Conservation (phyloP, 2,329 filamentous ascomycete genomes). For the Penicillium sumatraense region DNA sequence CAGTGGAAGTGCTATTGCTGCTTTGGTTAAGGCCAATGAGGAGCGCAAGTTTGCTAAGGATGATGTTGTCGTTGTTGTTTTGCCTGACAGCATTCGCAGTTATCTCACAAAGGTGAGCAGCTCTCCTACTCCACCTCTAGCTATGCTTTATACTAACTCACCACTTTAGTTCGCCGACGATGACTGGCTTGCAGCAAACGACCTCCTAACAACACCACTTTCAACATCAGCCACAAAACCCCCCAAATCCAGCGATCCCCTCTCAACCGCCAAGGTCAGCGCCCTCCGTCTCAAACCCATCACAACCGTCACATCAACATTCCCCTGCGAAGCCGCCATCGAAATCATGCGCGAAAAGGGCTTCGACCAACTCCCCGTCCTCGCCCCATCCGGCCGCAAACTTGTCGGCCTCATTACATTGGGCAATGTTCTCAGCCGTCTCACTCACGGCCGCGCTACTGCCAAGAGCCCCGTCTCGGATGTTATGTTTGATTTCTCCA, state of each 20-base stretch:
- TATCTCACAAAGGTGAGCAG: constrained; percentile 79
- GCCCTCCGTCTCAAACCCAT: constrained; percentile 90
- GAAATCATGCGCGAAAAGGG: constrained; percentile 98
- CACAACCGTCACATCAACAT: constrained; percentile 75
- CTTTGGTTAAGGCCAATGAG: constrained; percentile 74
- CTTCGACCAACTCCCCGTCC: constrained; percentile 95
- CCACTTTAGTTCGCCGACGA: constrained; percentile 80
- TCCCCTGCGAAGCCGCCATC: constrained; percentile 81
- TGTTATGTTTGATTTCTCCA: constrained; percentile 96
- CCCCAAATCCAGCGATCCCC: constrained; percentile 65
- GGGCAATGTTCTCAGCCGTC: constrained; percentile 89
- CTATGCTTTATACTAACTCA: constrained; percentile 14
- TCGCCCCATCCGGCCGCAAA: constrained; percentile 68
- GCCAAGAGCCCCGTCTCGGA: constrained; percentile 75
- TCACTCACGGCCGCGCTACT: constrained; percentile 79
- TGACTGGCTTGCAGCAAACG: constrained; percentile 97
- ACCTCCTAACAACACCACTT: constrained; percentile 73
- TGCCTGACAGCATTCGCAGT: constrained; percentile 95
- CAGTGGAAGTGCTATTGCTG: constrained; percentile 88
- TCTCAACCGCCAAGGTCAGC: constrained; percentile 77
- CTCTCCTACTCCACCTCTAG: not conserved
- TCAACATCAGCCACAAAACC: constrained; percentile 36
- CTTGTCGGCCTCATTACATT: constrained; percentile 93
- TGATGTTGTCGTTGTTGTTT: constrained; percentile 85
- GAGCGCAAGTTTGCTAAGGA: constrained; percentile 78